phyloP scores from a whole-genome alignment of 805 yeast species.

The Yamadazyma nakazawae region DNA sequence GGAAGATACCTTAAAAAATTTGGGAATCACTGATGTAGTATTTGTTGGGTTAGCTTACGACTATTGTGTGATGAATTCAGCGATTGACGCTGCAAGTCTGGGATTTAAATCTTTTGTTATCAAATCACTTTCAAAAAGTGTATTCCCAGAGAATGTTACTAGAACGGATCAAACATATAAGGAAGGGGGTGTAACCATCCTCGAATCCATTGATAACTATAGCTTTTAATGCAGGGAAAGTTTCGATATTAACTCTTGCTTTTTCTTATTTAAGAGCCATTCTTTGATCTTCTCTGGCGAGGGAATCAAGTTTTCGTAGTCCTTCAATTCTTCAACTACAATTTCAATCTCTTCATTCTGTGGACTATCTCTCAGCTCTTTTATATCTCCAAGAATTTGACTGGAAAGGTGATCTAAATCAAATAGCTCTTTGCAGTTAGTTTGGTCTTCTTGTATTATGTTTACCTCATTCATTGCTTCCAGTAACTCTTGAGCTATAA shows the following conservation, averaged over 20 bases:
- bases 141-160: constrained; percentile 40
- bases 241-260: constrained; percentile 39
- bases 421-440: background rate
- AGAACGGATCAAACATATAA: constrained; percentile 34
- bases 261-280: constrained; percentile 46
- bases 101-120: constrained; percentile 69
- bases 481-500: background rate
- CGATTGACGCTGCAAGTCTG: constrained; percentile 56
- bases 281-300: constrained; percentile 39
- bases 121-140: constrained; percentile 53
- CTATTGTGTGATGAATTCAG: constrained; percentile 77
- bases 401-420: background rate
- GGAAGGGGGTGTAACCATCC: constrained; percentile 31
- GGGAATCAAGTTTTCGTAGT: constrained; percentile 19
- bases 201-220: constrained; percentile 12
- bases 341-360: background rate
- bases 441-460: background rate
- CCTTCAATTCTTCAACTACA: background rate
- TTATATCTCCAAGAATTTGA: constrained; percentile 2
- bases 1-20: constrained; percentile 41
- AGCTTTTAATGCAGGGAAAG: constrained; percentile 14
- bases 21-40: constrained; percentile 56
- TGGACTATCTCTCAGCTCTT: background rate
- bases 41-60: constrained; percentile 86
- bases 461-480: background rate